phyloP scores from a whole-genome alignment of 2,329 filamentous ascomycete species.

The Parafenestella ontariensis region DNA sequence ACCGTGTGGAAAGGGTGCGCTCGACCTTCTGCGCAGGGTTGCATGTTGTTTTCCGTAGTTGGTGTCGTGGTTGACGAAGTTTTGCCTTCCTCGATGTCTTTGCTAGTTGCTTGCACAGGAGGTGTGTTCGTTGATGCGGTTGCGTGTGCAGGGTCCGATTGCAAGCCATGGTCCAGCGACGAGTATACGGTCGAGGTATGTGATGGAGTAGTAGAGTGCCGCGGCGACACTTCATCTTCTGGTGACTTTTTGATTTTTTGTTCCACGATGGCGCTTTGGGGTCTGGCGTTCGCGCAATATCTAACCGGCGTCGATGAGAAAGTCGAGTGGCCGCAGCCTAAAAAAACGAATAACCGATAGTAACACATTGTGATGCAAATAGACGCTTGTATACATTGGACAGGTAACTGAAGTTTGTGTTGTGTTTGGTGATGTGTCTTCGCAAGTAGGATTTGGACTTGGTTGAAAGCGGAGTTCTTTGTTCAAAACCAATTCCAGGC shows the following conservation, averaged over 20 bases:
- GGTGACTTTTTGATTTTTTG: neutral
- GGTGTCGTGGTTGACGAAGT: neutral
- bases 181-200: neutral
- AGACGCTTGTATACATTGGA: neutral
- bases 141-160: neutral
- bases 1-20: constrained; percentile 18
- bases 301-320: constrained; percentile 44
- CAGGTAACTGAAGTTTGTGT: neutral
- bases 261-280: neutral
- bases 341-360: constrained; percentile 52
- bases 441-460: neutral
- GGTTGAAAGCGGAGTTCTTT: neutral
- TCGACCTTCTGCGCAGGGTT: constrained; percentile 11
- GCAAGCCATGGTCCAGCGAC: neutral
- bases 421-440: neutral
- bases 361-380: constrained; percentile 48
- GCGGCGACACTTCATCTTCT: neutral
- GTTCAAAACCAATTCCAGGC: neutral
- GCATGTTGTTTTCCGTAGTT: neutral
- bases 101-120: neutral
- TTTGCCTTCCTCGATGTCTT: too few relatives aligned
- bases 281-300: constrained; percentile 35
- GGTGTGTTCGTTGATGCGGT: neutral
- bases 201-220: neutral
- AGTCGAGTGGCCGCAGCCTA: constrained; percentile 52